These are phyloP conservation scores for Penicillium rolfsii DNA, from an alignment of 2,329 filamentous ascomycete species.

Conservation along the genomic window DNA sequence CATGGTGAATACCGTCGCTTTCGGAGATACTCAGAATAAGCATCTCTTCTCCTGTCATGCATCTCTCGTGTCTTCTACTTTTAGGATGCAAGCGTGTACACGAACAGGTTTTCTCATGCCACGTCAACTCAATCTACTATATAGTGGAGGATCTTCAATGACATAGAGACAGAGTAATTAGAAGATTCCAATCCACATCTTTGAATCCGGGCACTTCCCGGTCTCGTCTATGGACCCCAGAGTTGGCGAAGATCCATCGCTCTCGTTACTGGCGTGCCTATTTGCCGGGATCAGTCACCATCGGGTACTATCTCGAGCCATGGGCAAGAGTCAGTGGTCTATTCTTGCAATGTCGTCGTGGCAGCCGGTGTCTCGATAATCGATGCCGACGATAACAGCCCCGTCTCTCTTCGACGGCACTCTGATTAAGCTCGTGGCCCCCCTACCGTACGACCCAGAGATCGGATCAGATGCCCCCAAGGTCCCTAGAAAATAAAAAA, in stretches of 20 bases:
- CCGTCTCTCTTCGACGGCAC: neutral
- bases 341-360: conserved; percentile 1
- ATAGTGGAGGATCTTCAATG: too few species aligned
- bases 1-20: neutral
- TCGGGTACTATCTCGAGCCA: neutral
- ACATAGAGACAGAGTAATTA: too few species aligned
- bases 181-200: too few species aligned
- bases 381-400: neutral
- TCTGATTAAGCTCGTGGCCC: conserved; percentile 14
- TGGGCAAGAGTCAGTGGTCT: neutral
- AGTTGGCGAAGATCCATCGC: too few species aligned
- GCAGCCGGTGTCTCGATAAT: neutral
- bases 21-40: neutral
- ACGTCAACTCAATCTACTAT: too few species aligned
- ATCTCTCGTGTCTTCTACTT: neutral
- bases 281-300: neutral
- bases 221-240: too few species aligned
- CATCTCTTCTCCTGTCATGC: neutral
- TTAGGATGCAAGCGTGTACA: neutral
- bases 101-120: neutral
- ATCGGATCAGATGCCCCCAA: conserved; percentile 28
- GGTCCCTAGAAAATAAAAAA: conserved; percentile 25
- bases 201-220: too few species aligned
- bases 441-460: conserved; percentile 13
- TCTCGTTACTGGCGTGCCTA: neutral